Evolutionary conservation across 2,329 filamentous ascomycete species (phyloP).

Genomic region (Cladorrhinum sp.): DNA sequence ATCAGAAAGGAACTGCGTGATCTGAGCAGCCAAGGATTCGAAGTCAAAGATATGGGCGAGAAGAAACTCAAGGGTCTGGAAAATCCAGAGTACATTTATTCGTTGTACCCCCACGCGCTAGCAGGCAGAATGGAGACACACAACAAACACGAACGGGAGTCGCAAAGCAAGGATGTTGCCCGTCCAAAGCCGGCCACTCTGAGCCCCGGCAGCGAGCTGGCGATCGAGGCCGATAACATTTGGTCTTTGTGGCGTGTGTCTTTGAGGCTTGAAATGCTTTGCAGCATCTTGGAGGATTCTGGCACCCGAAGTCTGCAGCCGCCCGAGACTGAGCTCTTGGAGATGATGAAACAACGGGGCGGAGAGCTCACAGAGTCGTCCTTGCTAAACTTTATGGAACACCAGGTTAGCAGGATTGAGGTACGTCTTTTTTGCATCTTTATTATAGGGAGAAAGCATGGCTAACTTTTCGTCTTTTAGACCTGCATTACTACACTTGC

Average conservation of each 20-base stretch:
- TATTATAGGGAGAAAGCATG: background rate
- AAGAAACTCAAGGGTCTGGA: constrained; percentile 94
- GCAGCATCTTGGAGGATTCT: constrained; percentile 76
- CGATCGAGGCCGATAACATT: constrained; percentile 77
- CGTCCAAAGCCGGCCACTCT: constrained; percentile 60
- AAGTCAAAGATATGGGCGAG: constrained; percentile 91
- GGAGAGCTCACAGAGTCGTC: constrained; percentile 88
- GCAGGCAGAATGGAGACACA: constrained; percentile 76
- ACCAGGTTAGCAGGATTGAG: constrained; percentile 95
- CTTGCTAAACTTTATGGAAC: constrained; percentile 84
- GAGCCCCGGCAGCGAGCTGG: constrained; percentile 62
- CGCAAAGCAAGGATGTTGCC: constrained; percentile 37
- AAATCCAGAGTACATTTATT: constrained; percentile 93
- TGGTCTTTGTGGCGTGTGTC: constrained; percentile 90
- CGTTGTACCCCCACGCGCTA: constrained; percentile 88
- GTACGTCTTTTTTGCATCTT: constrained; percentile 48
- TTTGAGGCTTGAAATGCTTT: constrained; percentile 87
- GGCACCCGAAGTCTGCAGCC: constrained; percentile 63
- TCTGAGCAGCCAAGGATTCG: constrained; percentile 87
- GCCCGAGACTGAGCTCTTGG: constrained; percentile 79
- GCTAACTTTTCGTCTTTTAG: constrained; percentile 7
- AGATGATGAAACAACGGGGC: constrained; percentile 62
- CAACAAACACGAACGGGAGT: constrained; percentile 45
- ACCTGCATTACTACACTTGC: constrained; percentile 11
- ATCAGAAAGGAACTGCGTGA: constrained; percentile 86